A percentile compares a stretch with the other conserved stretches of the same genome.
Conservation (phyloP, 2,329 filamentous ascomycete genomes). For the Colletotrichum chrysophilum region DNA sequence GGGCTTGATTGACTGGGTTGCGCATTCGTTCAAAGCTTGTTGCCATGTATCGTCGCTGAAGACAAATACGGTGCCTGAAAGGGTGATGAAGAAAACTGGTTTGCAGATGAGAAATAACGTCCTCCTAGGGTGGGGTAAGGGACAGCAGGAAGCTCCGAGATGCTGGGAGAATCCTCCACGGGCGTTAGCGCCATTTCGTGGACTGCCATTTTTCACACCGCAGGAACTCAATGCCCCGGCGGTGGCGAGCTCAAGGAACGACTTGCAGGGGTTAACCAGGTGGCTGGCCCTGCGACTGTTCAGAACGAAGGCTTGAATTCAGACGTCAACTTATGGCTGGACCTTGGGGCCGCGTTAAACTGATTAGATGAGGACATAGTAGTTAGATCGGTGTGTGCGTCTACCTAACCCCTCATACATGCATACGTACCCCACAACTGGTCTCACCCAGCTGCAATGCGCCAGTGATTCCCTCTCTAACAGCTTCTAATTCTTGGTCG, state of each 20-base stretch:
- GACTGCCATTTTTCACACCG: not conserved
- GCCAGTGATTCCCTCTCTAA: not conserved
- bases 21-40: not conserved
- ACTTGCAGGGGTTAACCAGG: not conserved
- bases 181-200: not conserved
- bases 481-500: not conserved
- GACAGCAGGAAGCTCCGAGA: conserved; percentile 9
- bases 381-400: not conserved
- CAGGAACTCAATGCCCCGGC: not conserved
- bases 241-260: not conserved
- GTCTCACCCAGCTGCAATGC: not conserved
- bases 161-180: conserved; percentile 1
- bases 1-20: not conserved
- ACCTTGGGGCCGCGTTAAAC: not conserved
- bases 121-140: not conserved
- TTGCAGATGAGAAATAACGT: not conserved
- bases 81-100: not conserved
- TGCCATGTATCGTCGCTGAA: not conserved
- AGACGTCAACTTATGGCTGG: not conserved
- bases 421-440: not conserved
- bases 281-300: not conserved
- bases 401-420: not conserved
- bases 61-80: not conserved
- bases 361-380: not conserved
- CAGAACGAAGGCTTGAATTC: not conserved